These are phyloP conservation scores for Cadophora gregata DNA, from an alignment of 2,329 filamentous ascomycete genomes.

Conservation along the genomic window DNA sequence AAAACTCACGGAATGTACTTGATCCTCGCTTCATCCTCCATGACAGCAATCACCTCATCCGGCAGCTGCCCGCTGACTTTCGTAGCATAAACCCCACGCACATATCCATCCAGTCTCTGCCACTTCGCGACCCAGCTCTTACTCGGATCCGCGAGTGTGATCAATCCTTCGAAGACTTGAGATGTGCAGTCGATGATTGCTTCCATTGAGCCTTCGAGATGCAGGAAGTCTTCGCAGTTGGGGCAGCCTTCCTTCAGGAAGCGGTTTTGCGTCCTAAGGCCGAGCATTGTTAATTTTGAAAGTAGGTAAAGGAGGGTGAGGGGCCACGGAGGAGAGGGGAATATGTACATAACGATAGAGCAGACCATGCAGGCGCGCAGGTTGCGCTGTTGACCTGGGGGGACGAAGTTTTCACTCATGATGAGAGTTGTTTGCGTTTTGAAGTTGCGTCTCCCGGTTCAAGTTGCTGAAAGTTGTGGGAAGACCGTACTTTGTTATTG, in stretches of 20 bases:
- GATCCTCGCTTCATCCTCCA: slow-evolving; percentile 68
- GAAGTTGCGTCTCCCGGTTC: neutral
- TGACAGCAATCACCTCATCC: slow-evolving; percentile 64
- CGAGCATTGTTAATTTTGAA: slow-evolving; percentile 27
- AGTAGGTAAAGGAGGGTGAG: slow-evolving; percentile 1
- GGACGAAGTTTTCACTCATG: slow-evolving; percentile 66
- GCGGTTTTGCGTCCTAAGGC: slow-evolving; percentile 57
- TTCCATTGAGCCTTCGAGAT: slow-evolving; percentile 79
- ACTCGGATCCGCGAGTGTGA: slow-evolving; percentile 81
- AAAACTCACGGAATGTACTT: slow-evolving; percentile 68
- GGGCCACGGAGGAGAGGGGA: slow-evolving; percentile 21
- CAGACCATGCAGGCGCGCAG: slow-evolving; percentile 99
- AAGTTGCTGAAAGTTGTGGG: neutral
- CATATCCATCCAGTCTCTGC: slow-evolving; percentile 89
- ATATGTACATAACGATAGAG: slow-evolving; percentile 78
- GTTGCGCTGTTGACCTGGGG: slow-evolving; percentile 78
- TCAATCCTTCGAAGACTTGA: slow-evolving; percentile 92
- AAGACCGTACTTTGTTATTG: neutral
- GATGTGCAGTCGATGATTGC: slow-evolving; percentile 92
- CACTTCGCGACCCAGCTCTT: slow-evolving; percentile 96
- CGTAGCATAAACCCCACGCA: slow-evolving; percentile 88
- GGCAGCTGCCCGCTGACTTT: slow-evolving; percentile 87
- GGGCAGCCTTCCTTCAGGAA: slow-evolving; percentile 90
- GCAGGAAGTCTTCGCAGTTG: slow-evolving; percentile 94
- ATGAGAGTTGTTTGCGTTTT: neutral